Conservation (phyloP, 345 rosid genomes). For the Linum lewisii region DNA sequence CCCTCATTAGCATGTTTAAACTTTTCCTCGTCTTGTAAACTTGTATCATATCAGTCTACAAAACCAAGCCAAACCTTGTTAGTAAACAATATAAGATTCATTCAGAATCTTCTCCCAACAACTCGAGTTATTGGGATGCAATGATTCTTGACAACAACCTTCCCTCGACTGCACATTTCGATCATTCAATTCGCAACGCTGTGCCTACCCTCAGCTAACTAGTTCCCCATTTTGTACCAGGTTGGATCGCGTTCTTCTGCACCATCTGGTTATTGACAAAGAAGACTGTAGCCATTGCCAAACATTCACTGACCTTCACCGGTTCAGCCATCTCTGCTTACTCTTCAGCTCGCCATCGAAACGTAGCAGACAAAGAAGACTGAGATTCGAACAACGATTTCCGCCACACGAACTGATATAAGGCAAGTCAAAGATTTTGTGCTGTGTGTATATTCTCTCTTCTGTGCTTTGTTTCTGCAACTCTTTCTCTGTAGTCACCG, state of each 20-base stretch:
- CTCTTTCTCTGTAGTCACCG: too few relatives aligned
- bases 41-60: background rate
- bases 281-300: conserved; percentile 49
- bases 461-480: too few relatives aligned
- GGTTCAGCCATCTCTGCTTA: conserved; percentile 55
- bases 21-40: background rate
- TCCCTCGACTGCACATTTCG: too few relatives aligned
- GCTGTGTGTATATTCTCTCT: too few relatives aligned
- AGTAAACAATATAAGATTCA: too few relatives aligned
- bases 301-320: conserved; percentile 42
- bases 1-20: background rate
- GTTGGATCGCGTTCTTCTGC: conserved; percentile 84
- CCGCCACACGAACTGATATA: background rate
- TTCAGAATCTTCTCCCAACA: too few relatives aligned
- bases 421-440: too few relatives aligned
- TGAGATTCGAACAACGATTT: background rate
- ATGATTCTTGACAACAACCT: too few relatives aligned
- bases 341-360: conserved; percentile 19
- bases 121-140: too few relatives aligned
- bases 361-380: background rate
- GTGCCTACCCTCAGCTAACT: too few relatives aligned
- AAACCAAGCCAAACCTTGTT: background rate
- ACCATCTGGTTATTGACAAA: conserved; percentile 54
- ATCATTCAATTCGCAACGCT: too few relatives aligned
- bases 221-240: too few relatives aligned